These are phyloP conservation scores for Solanum etuberosum DNA, from an alignment of 257 asterid genomes.

Conservation along the genomic window DNA sequence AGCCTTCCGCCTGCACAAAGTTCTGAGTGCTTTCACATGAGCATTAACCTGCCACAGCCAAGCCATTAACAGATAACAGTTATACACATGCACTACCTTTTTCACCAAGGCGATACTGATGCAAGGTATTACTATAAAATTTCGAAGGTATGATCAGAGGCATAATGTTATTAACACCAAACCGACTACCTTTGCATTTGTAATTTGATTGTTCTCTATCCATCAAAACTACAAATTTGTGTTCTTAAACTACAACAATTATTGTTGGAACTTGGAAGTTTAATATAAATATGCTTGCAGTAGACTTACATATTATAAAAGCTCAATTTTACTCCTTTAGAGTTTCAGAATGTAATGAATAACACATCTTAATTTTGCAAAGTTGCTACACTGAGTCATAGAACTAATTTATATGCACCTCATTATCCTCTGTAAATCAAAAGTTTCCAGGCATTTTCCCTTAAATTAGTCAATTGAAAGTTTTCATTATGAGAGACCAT, in stretches of 20 bases:
- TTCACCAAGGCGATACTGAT: not conserved
- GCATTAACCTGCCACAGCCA: constrained; percentile 75
- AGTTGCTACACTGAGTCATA: not conserved
- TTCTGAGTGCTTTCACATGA: constrained; percentile 80
- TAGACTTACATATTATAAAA: not conserved
- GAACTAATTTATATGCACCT: not conserved
- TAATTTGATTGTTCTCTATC: not conserved
- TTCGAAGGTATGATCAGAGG: not conserved
- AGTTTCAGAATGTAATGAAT: not conserved
- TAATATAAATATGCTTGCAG: not conserved
- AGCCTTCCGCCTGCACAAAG: constrained; percentile 77
- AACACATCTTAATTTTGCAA: not conserved
- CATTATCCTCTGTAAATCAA: not conserved
- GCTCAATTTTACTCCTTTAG: not conserved
- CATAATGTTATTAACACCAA: not conserved
- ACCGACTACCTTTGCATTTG: not conserved
- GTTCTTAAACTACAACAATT: not conserved
- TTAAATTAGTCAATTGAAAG: not conserved
- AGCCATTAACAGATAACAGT: not conserved
- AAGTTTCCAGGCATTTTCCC: not conserved
- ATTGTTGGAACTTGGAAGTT: not conserved
- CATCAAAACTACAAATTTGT: not conserved
- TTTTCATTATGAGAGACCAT: not conserved
- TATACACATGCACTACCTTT: not conserved
- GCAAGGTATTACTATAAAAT: not conserved